Evolutionary conservation across 768 basidiomycete species (phyloP).

Genomic region (Tricholoma flavovirens): DNA sequence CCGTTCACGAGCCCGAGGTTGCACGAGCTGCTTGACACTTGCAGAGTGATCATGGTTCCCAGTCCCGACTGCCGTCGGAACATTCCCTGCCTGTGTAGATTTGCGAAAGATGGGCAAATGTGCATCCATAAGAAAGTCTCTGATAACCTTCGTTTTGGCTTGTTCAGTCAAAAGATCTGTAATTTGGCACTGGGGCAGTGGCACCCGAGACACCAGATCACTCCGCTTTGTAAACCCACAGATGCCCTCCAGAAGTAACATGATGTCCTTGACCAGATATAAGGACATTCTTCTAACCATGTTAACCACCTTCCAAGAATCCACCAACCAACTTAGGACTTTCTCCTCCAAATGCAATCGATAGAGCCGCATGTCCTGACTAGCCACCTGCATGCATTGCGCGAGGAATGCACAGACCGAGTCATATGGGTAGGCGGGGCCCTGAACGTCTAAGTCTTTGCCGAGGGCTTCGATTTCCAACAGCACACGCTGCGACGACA

Average conservation of each 20-base stretch:
- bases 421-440: constrained; percentile 81
- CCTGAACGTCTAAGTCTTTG: constrained; percentile 86
- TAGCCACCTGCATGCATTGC: constrained; percentile 62
- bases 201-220: constrained; percentile 39
- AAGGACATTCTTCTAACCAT: constrained; percentile 43
- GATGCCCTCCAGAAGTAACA: constrained; percentile 58
- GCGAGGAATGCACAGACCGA: constrained; percentile 83
- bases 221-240: constrained; percentile 49
- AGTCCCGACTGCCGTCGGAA: neutral
- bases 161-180: constrained; percentile 59
- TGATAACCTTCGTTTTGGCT: constrained; percentile 49
- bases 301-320: constrained; percentile 52
- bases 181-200: constrained; percentile 66
- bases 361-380: constrained; percentile 78
- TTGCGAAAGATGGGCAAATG: constrained; percentile 42
- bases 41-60: constrained; percentile 3
- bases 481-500: constrained; percentile 54
- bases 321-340: constrained; percentile 73
- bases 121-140: constrained; percentile 67
- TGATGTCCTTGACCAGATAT: constrained; percentile 53
- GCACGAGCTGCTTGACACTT: constrained; percentile 29
- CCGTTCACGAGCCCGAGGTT: constrained; percentile 54
- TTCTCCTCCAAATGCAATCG: constrained; percentile 85
- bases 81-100: neutral
- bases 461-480: constrained; percentile 73